Base-by-base conservation (phyloP, 2,329 filamentous ascomycete species). In the Cladophialophora chaetospira region DNA sequence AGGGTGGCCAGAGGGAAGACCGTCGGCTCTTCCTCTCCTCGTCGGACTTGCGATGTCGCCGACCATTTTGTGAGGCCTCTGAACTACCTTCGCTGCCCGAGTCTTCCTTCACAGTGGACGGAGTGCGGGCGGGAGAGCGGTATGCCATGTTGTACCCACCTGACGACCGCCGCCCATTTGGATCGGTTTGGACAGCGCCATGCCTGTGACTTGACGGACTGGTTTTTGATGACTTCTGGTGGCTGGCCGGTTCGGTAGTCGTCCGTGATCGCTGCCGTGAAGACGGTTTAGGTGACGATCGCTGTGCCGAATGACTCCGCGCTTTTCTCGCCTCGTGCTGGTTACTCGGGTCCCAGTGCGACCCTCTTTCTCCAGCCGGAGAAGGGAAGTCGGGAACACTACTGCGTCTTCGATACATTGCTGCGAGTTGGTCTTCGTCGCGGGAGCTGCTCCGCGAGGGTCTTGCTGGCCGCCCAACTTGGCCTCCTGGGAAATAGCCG, bases 31-130 rank as follows among this genome's bases (percentile, higher is more conserved):
- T 61, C 19, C 56, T 56, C 6, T 62, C 63, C 35, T 63, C 61
- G 42, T 60, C 59, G 8, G 63, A 60, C n/a, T 19, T 46, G 15
- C 54, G 56, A 48, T 57, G 53, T 19, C 51, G 54, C 5, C 55
- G 58, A 15, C 68, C 66, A 2, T 58, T 53, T 11, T 68, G 57
- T 4, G 67, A 61, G 15, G 70, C 66, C 55, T 73, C 70, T 13
- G 71, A 68, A 51, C 65, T 68, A 35, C 69, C 69, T 46, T 71
- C 65, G 36, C 63, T 61, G 15, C 57, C 62, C 1, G 44, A 57
- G 31, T 58, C 57, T 60, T 63, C 57, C 25, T 60, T 55, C 19
- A 61, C 59, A 19, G 62, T 62, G 9, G 59, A 60, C 5, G 57
- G 54, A 21, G 51, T 60, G 23, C 61, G 57, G 2, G 51, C 53